Percentiles rank a stretch among this genome's conserved stretches.
phyloP scores from a whole-genome alignment of 1,284 basidiomycete genomes.

The Ganoderma multipileum region DNA sequence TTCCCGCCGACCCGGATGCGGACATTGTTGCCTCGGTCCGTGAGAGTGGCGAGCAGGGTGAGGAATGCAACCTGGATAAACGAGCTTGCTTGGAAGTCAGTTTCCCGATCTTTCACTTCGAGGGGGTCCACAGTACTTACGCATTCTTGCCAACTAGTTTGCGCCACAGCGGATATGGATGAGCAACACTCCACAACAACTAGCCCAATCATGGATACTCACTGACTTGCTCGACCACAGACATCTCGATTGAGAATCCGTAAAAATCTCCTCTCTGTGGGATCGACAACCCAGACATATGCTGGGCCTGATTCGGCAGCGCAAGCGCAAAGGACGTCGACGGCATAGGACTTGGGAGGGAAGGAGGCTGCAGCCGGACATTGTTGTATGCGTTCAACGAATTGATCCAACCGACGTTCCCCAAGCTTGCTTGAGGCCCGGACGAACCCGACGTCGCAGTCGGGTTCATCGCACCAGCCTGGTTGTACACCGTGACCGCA shows the following conservation, averaged over 20 bases:
- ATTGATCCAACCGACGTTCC: neutral
- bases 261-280: constrained; percentile 65
- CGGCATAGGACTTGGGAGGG: constrained; percentile 26
- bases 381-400: constrained; percentile 14
- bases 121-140: too few relatives aligned
- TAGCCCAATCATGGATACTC: constrained; percentile 39
- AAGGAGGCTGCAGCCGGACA: constrained; percentile 29
- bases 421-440: constrained; percentile 11
- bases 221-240: constrained; percentile 69
- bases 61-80: constrained; percentile 68
- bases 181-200: neutral
- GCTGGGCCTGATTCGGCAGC: constrained; percentile 30
- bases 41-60: constrained; percentile 72
- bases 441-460: constrained; percentile 10
- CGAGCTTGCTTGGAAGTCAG: constrained; percentile 35
- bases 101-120: too few relatives aligned
- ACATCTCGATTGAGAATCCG: constrained; percentile 79
- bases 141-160: constrained; percentile 58
- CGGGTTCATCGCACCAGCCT: constrained; percentile 17
- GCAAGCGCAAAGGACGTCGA: constrained; percentile 35
- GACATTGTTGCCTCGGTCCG: constrained; percentile 60
- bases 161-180: neutral
- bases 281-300: constrained; percentile 53
- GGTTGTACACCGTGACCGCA: constrained; percentile 28
- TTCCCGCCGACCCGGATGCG: constrained; percentile 76